Evolutionary conservation across 306 rosid species (phyloP), one percentile per base, ranked within the genome.

Genomic region (Datisca glomerata): DNA sequence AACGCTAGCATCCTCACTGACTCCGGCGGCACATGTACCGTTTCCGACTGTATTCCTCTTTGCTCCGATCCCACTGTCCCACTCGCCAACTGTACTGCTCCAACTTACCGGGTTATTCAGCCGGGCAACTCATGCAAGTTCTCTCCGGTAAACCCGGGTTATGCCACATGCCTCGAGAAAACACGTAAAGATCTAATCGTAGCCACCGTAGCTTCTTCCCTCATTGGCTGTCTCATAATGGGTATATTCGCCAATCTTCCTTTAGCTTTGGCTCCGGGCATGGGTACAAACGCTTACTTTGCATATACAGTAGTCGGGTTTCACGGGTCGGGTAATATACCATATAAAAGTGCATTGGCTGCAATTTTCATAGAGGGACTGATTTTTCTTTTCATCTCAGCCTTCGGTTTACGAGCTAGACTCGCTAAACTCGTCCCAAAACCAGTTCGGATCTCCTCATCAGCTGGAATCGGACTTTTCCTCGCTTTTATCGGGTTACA

Each of bases 301-400:
- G 96, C 98, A 12, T 91, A 91, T 77, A 91, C 96, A 0, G 98
- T 91, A 9, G 98, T 91, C 16, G 98, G 98, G 5, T 84, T 68
- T 36, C 98, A 91, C 49, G 98, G 98, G n/a, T 91, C 98, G 44
- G 98, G 98, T 8, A 68, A 21, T 31, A 49, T 84, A 18, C 67
- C 95, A 2, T 91, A 91, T 72, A 68, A 65, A 47, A 70, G 71
- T 51, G 98, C 98, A 7, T 62, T 91, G 21, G 80, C 98, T 5
- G 84, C 98, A 2, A 85, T 91, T 5, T 75, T 91, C 56, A 70
- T 91, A 17, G 98, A 91, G 46, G 98, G 98, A 0, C 4, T 78
- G 2, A 41, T 91, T 53, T 91, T 91, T 49, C 27, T 81, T 1
- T 31, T 75, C 44, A 34, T 86, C 10, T 80, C 93, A 0, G 75